Base-by-base conservation (phyloP, 495 filamentous ascomycete genomes). In the Bryoglossum gracile region DNA sequence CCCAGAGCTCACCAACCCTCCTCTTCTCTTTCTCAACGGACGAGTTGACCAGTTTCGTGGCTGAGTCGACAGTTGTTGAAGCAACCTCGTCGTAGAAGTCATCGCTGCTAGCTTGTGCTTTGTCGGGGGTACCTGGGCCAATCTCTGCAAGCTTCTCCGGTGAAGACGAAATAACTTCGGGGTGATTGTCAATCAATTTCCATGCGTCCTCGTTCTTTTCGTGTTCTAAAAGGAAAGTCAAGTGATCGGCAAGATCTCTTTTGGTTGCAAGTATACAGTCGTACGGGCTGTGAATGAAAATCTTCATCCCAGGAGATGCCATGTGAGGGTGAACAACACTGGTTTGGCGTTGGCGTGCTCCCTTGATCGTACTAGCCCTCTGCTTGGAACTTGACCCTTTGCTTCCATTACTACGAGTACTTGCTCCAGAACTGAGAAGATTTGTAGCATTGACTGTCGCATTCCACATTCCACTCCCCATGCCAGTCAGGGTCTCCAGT, bases 231-330 rank as follows among this genome's bases (percentile, higher is more conserved):
- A 96, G 67, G 90, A 89, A 98, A 4, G 75, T 70, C 11, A 97
- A 66, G 54, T 92, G 89, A 61, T 98, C 92, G 0, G 78, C 65
- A 10, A 89, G 70, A 54, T 95, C 90, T 53, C 92, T 71, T 57
- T 88, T 88, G 0, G 91, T 84, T 0, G 88, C 85, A 46, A 95
- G 71, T 18, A 95, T 78, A 54, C 89, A 94, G 66, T 98, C 92
- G 55, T 92, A 98, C 1, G 94, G 94, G 57, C 89, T 96, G 43
- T 94, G 88, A 24, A 98, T 84, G 61, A 95, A 95, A 21, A 98
- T 87, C 56, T 96, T 97, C 52, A 89, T 76, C 0, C 92, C 90
- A 5, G 80, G 76, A 13, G 79, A 80, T 37, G 61, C 55, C 8
- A 77, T 65, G 45, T 70, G 66, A 1, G 71, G 68, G 54, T 76